Evolutionary conservation across 495 filamentous ascomycete species (phyloP).

Genomic region (Apiosordaria backusii): DNA sequence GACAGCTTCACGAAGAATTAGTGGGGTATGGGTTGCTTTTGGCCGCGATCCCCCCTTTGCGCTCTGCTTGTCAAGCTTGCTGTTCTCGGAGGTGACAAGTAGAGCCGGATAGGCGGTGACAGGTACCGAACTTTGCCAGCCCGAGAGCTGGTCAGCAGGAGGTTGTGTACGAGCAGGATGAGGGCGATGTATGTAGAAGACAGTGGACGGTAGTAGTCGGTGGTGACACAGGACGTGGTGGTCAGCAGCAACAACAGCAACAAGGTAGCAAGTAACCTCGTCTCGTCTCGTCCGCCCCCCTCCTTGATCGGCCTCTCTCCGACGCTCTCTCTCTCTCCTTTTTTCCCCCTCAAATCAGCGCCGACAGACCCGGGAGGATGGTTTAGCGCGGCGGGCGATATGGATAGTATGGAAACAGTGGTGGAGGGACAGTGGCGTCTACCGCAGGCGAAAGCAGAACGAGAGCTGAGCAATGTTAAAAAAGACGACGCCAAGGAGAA

Average conservation of each 20-base stretch:
- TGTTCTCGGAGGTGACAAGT: neutral
- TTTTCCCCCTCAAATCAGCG: neutral
- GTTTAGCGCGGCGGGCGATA: neutral
- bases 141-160: constrained; percentile 3
- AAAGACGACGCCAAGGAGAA: neutral
- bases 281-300: neutral
- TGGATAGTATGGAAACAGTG: neutral
- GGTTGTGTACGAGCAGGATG: neutral
- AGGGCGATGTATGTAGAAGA: neutral
- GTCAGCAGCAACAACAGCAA: neutral
- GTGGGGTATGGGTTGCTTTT: constrained; percentile 1
- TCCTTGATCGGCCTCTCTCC: neutral
- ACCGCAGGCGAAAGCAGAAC: too few relatives aligned
- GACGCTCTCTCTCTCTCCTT: neutral
- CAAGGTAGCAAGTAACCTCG: too few relatives aligned
- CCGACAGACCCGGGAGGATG: neutral
- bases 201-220: neutral
- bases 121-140: constrained; percentile 9
- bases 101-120: constrained; percentile 14
- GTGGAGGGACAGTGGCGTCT: too few relatives aligned
- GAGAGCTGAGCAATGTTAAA: neutral
- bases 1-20: neutral
- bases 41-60: constrained; percentile 3
- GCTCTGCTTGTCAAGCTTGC: constrained; percentile 2
- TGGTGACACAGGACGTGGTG: neutral